Base-by-base conservation (phyloP, 1,139 yeast species). In the Scheffersomyces stambukii region DNA sequence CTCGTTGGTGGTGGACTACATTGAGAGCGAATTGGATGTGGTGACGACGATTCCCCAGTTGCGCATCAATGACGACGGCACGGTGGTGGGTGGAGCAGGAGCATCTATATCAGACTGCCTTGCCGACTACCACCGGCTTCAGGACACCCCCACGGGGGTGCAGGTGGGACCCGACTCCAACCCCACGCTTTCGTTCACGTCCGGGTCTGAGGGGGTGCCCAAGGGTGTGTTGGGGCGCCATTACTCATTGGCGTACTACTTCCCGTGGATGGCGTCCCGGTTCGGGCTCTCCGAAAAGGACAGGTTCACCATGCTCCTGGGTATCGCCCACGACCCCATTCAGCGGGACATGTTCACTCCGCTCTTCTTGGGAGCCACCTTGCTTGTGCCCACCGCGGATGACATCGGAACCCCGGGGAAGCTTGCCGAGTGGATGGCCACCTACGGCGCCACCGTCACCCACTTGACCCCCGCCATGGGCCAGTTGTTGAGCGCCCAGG, bases 401-500 rank as follows among this genome's bases (percentile, higher is more conserved):
- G 99, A 93, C 54, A 91, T 91, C 49, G 98, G 98, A 28, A 91
- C 98, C 4, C 98, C 99, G 5, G 98, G 98, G 22, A 80, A 81
- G 51, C 68, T 91, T 32, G 98, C 99, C 5, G 93, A 85, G 46
- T 91, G 99, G 99, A 88, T 93, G 95, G 77, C 82, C 21, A 77
- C 72, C 38, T 77, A 88, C 46, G 85, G 84, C 13, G 96, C 97
- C 16, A 81, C 96, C 3, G 96, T 91, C 1, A 91, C 99, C 1
- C 99, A 91, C 56, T 71, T 91, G 57, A 91, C 99, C 1, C 99
- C 99, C 6, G 98, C 98, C 4, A 91, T 93, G 98, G 99, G 99
- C 38, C 99, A 91, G 60, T 67, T 91, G 37, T 70, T 93, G 47
- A 82, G 95, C 41, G 96, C 98, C 2, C 96, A 91, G 60, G 98